Base-by-base conservation (phyloP, 108 stramenopile species). In the Nitzschia palea region DNA sequence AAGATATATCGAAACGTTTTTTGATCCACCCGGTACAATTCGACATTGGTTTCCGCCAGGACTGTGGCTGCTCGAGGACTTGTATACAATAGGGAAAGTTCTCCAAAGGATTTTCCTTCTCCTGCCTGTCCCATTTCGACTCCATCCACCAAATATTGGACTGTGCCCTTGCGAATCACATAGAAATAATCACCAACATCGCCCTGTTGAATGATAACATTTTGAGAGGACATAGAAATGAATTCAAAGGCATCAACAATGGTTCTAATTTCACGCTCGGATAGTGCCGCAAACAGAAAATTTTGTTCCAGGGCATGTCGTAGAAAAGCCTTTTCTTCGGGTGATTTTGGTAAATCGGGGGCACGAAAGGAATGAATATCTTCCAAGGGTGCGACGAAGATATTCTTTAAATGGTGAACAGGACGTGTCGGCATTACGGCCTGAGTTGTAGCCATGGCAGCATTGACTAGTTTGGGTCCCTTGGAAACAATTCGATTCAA, bases 11-110 rank as follows among this genome's bases (percentile, higher is more conserved):
- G 82, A 78, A 93, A 97, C 26, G 79, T 77, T 60, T 75, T 80
- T 53, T 94, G 88, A 71, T 94, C 87, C 45, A 97, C 87, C n/a
- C 76, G 86, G 84, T 93, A 97, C 10, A 95, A 56, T n/a, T 72
- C 73, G 23, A 52, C 55, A 53, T 81, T 78, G 33, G 80, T 88
- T 5, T 73, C 67, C 10, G 95, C 92, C 55, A 85, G 78, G 60
- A 96, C 91, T 57, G 95, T 90, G 40, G 96, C 97, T 36, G 93
- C 93, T 15, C 97, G 86, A 5, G 97, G 94, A 50, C 86, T 91
- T 33, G 89, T 91, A 58, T 90, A 95, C 68, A 95, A 71, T 32
- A 95, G 64, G 4, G 89, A 88, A 31, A 95, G 68, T 64, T 91
- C 90, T 29, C 90, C 90, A 64, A 95, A 94, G n/a, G 87, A 68